Base-by-base conservation (phyloP, 2,329 filamentous ascomycete species). In the Trichoderma sp. region DNA sequence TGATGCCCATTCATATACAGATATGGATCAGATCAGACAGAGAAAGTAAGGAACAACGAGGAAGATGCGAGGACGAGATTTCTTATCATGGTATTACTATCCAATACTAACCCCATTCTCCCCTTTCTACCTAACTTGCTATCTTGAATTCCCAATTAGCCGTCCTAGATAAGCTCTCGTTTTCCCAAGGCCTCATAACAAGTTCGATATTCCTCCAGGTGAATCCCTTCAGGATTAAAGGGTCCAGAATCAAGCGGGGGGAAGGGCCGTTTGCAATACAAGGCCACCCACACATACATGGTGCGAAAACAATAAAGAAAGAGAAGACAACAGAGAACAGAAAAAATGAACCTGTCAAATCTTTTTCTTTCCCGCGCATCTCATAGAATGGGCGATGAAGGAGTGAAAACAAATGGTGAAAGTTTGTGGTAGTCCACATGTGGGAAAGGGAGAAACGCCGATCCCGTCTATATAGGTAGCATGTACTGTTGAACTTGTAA, bases 381-480 rank as follows among this genome's bases (percentile, higher is more conserved):
- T 44, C 15, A 2, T 41, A 26, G 14, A 30, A 45, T 56, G 17
- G 24, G 39, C 3, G 9, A 3, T 3, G 17, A 41, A 48, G 34
- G 12, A 3, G 30, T 10, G 28, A 24, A 24, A 17, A 50, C 28
- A 12, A 34, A 34, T 39, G 50, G 34, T 52, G 7, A 34, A 30
- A 45, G 17, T 10, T 28, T 45, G 24, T 57, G 54, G 15, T 21
- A 28, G 39, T 26, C 9, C 54, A 24, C 41, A 9, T 24, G 21
- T 15, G 28, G 39, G 54, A 19, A 43, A 7, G 41, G 21, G 14
- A 26, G 44, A 30, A 24, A 59, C 19, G 21, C 56, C 43, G 19
- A 54, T 59, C 26, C 56, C 44, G 34, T 59, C 56, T 59, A 59
- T 39, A 39, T 14, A 39, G n/a, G n/a, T 47, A 59, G n/a, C n/a